These are phyloP conservation scores for Globisporangium irregulare DNA, from an alignment of 352 stramenopile species.

Conservation along the genomic window DNA sequence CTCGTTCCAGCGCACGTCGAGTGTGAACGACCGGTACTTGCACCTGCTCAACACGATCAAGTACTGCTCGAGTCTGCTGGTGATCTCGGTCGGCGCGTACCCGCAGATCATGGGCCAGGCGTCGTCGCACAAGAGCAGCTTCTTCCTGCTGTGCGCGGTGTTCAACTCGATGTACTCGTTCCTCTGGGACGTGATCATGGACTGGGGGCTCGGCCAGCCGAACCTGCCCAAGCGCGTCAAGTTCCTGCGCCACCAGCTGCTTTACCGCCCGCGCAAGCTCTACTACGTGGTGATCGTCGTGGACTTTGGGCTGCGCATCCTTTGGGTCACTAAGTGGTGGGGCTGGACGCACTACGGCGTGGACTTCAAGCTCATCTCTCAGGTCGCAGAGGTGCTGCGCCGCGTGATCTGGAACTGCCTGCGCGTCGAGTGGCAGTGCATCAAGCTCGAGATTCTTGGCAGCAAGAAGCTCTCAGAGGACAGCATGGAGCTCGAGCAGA, in stretches of 20 bases:
- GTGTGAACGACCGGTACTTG: conserved; percentile 70
- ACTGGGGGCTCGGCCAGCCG: conserved; percentile 92
- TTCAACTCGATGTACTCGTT: conserved; percentile 97
- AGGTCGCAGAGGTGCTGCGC: conserved; percentile 91
- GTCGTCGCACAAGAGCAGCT: conserved; percentile 47
- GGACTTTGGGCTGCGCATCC: conserved; percentile 93
- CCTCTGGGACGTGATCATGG: conserved; percentile 97
- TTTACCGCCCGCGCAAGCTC: conserved; percentile 50
- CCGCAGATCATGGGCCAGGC: conserved; percentile 62
- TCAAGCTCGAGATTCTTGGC: conserved; percentile 70
- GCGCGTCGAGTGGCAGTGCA: conserved; percentile 91
- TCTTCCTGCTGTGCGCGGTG: conserved; percentile 77
- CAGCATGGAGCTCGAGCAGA: conserved; percentile 40
- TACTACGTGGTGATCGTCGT: conserved; percentile 93
- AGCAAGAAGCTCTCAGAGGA: conserved; percentile 58
- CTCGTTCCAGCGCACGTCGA: conserved; percentile 71
- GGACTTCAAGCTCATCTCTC: conserved; percentile 79
- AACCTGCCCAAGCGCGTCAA: conserved; percentile 34
- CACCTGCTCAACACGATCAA: conserved; percentile 86
- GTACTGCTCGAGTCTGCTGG: conserved; percentile 76
- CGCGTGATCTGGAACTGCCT: conserved; percentile 93
- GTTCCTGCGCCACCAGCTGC: conserved; percentile 67
- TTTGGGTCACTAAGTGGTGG: conserved; percentile 93
- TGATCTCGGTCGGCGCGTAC: conserved; percentile 76
- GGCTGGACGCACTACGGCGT: conserved; percentile 71